phyloP scores from a whole-genome alignment of 345 rosid genomes.

The Mercurialis annua region DNA sequence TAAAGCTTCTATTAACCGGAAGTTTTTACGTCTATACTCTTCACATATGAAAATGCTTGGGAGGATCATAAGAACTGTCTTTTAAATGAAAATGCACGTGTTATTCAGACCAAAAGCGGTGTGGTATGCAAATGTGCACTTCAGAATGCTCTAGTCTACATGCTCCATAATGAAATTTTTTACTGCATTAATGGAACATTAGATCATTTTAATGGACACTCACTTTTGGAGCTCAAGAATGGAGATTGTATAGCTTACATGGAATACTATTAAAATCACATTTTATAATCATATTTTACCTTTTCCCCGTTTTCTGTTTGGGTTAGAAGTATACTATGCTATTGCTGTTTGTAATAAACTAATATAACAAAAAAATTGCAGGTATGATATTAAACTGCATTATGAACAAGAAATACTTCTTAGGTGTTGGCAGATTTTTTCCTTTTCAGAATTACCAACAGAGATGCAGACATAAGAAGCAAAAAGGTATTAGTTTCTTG shows the following conservation, averaged over 20 bases:
- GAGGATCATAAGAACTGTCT: constrained; percentile 31
- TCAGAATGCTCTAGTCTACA: constrained; percentile 56
- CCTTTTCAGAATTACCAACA: constrained; percentile 48
- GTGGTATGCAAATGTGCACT: constrained; percentile 45
- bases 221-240: constrained; percentile 41
- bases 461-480: constrained; percentile 40
- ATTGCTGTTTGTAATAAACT: background rate
- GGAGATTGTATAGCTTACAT: constrained; percentile 44
- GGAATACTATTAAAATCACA: constrained; percentile 42
- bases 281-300: too few species aligned
- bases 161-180: constrained; percentile 65
- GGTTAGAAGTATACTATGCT: too few species aligned
- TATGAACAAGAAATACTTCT: constrained; percentile 42
- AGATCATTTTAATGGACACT: constrained; percentile 47
- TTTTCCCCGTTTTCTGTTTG: too few species aligned
- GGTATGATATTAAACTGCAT: constrained; percentile 48
- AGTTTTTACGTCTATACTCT: constrained; percentile 37
- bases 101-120: constrained; percentile 49
- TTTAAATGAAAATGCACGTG: constrained; percentile 22
- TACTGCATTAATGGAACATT: constrained; percentile 53
- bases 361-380: constrained; percentile 29
- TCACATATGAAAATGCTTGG: constrained; percentile 22
- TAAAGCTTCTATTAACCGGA: constrained; percentile 50
- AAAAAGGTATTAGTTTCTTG: constrained; percentile 42
- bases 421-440: constrained; percentile 54